A percentile compares a stretch with the other conserved stretches of the same genome.
Evolutionary conservation across 768 basidiomycete species (phyloP).

Genomic region (Termitomyces sp.): DNA sequence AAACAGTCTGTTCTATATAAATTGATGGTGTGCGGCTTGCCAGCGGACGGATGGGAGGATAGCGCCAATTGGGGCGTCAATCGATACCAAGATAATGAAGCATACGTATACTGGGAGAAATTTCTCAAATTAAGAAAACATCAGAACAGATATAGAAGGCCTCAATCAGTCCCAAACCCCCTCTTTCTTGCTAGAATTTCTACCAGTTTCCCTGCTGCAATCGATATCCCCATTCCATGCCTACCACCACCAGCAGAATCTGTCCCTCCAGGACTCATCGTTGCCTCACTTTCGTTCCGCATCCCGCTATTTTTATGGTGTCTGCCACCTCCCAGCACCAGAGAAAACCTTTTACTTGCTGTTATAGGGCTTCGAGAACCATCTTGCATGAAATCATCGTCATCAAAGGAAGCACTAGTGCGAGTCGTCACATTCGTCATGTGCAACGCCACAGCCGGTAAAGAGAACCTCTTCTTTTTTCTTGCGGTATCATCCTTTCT

Average conservation of each 20-base stretch:
- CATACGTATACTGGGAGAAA: not conserved
- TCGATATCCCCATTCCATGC: constrained; percentile 33
- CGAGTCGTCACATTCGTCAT: constrained; percentile 65
- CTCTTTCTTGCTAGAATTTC: constrained; percentile 44
- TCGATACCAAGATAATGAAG: not conserved
- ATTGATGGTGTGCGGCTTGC: not conserved
- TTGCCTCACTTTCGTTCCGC: constrained; percentile 21
- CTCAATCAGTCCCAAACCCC: not conserved
- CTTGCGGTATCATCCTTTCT: constrained; percentile 57
- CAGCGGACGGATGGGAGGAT: not conserved
- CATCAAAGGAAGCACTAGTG: constrained; percentile 23
- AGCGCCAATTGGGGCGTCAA: not conserved
- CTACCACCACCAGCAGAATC: constrained; percentile 12
- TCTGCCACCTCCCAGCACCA: constrained; percentile 42
- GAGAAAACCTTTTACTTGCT: constrained; percentile 41
- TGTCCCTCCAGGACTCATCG: constrained; percentile 23
- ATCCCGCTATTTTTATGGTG: constrained; percentile 6
- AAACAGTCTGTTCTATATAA: not conserved
- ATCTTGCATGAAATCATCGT: constrained; percentile 15
- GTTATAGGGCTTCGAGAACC: constrained; percentile 26
- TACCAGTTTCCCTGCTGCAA: constrained; percentile 49
- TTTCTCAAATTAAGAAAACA: not conserved
- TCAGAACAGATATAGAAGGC: not conserved
- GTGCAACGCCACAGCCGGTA: constrained; percentile 75
- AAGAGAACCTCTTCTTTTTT: constrained; percentile 61